Evolutionary conservation across 208 protist species (phyloP), one percentile per base, ranked within the genome.

Genomic region (Tritrichomonas musculus): DNA sequence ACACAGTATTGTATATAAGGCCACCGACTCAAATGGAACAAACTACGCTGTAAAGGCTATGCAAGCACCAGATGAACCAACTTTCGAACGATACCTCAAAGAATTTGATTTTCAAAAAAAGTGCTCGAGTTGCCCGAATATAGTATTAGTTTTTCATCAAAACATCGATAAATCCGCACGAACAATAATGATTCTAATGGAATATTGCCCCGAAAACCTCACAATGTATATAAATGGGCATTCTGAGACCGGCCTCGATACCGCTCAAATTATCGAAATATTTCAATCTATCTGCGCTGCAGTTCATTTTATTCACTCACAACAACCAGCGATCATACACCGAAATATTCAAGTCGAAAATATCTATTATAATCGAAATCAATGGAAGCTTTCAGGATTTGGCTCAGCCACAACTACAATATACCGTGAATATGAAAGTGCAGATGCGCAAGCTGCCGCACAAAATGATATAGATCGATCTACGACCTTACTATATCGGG

Each of bases 331-430:
- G 22, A 25, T 88, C 27, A 88, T 88, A 20, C 77, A 88, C 44
- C 0, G 77, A 8, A 33, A 88, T 53, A 8, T 88, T 36, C 33
- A 53, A 33, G 27, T 39, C 17, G 77, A 88, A 53, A 57, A 53
- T 49, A 47, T 88, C 4, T 47, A 57, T 5, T 49, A 41, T 1
- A 53, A 57, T 1, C n/a, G 57, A 41, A 47, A 47, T 30, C 3
- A 53, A 57, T 88, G 77, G 77, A 88, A 88, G 57, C 57, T 88
- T 57, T 88, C n/a, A 17, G 77, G 41, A 17, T 88, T 88, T 49
- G 41, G 47, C 4, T 88, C 77, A 57, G 30, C 77, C 8, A 88
- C 77, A 88, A 47, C 33, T 14, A 53, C 11, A 39, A 17, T 49
- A 5, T 57, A n/a, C 8, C 44, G 8, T 39, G 20, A 27, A 39